These are phyloP conservation scores for Cymbopogon citratus DNA, from an alignment of 176 grass and related monocot genomes.

Conservation along the genomic window DNA sequence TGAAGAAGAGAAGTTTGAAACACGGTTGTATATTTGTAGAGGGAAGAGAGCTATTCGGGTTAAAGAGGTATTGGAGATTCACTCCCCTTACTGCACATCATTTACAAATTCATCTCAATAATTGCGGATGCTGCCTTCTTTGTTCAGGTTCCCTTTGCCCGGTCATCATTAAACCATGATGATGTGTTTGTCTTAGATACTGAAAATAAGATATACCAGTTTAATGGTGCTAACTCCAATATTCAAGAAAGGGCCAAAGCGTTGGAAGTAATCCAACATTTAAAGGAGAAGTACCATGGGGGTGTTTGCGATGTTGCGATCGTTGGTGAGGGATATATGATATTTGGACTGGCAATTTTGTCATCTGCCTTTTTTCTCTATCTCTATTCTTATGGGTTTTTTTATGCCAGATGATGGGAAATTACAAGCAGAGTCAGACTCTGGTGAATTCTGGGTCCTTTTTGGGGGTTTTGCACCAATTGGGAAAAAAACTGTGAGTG, in stretches of 20 bases:
- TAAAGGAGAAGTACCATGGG: constrained; percentile 85
- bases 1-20: constrained; percentile 91
- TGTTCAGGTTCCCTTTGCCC: constrained; percentile 92
- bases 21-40: constrained; percentile 73
- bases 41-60: constrained; percentile 94
- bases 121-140: constrained; percentile 19
- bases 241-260: constrained; percentile 99
- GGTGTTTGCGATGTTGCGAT: constrained; percentile 90
- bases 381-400: constrained; percentile 21
- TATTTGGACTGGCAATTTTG: neutral
- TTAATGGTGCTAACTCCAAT: constrained; percentile 95
- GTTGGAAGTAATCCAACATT: constrained; percentile 89
- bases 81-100: neutral
- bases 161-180: constrained; percentile 86
- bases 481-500: constrained; percentile 61
- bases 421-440: constrained; percentile 78
- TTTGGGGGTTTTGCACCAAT: constrained; percentile 98
- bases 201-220: constrained; percentile 90
- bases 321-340: constrained; percentile 50
- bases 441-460: constrained; percentile 95
- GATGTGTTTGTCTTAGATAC: constrained; percentile 95
- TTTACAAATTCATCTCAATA: constrained; percentile 12
- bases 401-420: constrained; percentile 85
- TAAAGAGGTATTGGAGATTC: constrained; percentile 60
- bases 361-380: neutral